Evolutionary conservation across 805 yeast species (phyloP), one percentile per base, ranked within the genome.

Genomic region (Metschnikowia henanensis): DNA sequence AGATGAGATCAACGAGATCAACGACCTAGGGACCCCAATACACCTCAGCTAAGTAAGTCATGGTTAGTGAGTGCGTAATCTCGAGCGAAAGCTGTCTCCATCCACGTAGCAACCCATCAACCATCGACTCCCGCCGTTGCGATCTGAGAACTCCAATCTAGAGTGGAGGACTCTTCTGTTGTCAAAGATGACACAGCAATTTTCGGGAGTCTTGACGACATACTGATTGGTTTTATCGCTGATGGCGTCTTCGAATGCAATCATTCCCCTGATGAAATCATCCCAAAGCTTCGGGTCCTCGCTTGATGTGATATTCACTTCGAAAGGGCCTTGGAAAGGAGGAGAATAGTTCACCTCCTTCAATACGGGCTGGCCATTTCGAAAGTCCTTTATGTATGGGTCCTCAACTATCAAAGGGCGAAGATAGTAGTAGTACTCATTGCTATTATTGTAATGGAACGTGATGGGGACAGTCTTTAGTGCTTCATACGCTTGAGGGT

Each of bases 301-400:
- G 25, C 66, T 62, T 12, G 63, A 64, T 15, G 72, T 69, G n/a
- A 78, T 73, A 16, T 81, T 81, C 43, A 64, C 65, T 50, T 84
- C 88, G 45, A 81, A 78, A 1, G 92, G 92, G 0, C 87, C 92
- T 57, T 86, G 95, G 66, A 84, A 85, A 9, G 91, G 92, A 2
- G 95, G 94, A 0, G 92, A 81, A 60, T 85, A 86, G 57, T 83
- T 84, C 16, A 84, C 77, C 41, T 76, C 81, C 52, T 75, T 75
- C 50, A 84, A 76, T 29, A 56, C 44, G 0, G 61, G 58, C 6
- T 45, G 59, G 5, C 65, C 60, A 15, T 57, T 42, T 13, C 59
- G 57, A 16, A 68, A 68, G 45, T 76, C 77, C 23, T 41, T 40
- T 17, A 49, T 12, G 35, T 37, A 47, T 2, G 51, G 51, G 20